These are phyloP conservation scores for Flueggea neowawraea DNA, from an alignment of 441 rosid genomes.

Conservation along the genomic window DNA sequence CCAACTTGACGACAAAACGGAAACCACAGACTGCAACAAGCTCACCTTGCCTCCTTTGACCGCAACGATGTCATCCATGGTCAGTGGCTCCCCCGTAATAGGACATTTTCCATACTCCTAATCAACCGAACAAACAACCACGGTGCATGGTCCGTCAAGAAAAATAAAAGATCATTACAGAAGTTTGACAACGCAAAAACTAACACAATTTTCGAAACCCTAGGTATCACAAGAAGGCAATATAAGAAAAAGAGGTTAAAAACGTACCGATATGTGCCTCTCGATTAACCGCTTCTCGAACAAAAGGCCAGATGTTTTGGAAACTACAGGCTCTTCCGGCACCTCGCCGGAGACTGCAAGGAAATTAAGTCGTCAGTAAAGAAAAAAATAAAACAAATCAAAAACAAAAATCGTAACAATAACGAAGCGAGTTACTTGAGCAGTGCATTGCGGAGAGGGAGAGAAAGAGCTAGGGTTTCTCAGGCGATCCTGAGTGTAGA, in stretches of 20 bases:
- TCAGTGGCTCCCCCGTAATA: conserved; percentile 75
- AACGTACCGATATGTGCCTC: conserved; percentile 67
- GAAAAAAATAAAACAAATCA: conserved; percentile 1
- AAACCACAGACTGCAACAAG: conserved; percentile 8
- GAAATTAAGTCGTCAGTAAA: background rate
- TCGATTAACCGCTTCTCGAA: conserved; percentile 94
- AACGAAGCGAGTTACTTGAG: conserved; percentile 44
- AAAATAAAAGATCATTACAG: too few relatives aligned
- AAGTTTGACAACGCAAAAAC: background rate
- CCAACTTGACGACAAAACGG: too few relatives aligned
- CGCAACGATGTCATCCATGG: conserved; percentile 71
- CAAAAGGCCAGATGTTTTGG: conserved; percentile 76
- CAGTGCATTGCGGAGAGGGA: conserved; percentile 54
- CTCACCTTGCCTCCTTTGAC: conserved; percentile 80
- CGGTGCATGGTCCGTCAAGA: background rate
- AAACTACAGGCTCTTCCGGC: conserved; percentile 97
- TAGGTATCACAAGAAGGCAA: background rate
- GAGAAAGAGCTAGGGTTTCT: background rate
- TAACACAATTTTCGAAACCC: conserved; percentile 9
- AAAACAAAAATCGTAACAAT: conserved; percentile 1
- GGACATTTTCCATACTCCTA: conserved; percentile 99
- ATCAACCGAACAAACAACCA: conserved; percentile 1
- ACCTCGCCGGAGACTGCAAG: conserved; percentile 92
- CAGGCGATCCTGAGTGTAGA: background rate
- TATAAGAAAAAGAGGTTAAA: background rate